Evolutionary conservation across 805 yeast species (phyloP).

Genomic region (Lachancea meyersii): DNA sequence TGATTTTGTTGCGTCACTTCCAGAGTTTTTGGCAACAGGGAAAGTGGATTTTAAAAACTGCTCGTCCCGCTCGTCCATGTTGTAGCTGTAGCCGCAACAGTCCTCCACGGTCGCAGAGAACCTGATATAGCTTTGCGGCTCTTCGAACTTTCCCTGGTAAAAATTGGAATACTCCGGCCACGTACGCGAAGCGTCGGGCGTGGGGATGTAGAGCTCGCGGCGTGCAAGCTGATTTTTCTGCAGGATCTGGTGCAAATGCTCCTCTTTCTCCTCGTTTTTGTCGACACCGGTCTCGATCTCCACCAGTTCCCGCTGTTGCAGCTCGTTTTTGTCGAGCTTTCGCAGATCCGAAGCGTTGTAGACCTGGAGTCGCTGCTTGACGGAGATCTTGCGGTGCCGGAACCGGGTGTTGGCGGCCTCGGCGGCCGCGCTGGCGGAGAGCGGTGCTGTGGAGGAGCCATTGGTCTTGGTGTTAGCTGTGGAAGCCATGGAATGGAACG

Average conservation of each 20-base stretch:
- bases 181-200: conserved; percentile 84
- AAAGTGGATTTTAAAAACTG: conserved; percentile 44
- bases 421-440: neutral
- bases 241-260: conserved; percentile 87
- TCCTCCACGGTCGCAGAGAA: conserved; percentile 96
- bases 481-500: no score
- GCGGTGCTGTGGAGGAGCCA: neutral
- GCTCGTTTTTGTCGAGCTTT: conserved; percentile 52
- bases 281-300: conserved; percentile 97
- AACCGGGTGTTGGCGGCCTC: conserved; percentile 49
- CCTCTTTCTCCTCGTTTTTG: conserved; percentile 94
- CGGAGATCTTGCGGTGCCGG: conserved; percentile 91
- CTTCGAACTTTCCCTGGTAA: conserved; percentile 59
- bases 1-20: neutral
- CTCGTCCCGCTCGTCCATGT: conserved; percentile 86
- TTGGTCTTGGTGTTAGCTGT: neutral
- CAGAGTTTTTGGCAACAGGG: neutral
- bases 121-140: conserved; percentile 76
- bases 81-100: conserved; percentile 76
- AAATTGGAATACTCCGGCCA: conserved; percentile 75
- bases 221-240: conserved; percentile 54
- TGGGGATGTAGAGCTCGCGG: conserved; percentile 64
- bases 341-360: conserved; percentile 76
- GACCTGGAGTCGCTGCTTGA: conserved; percentile 78
- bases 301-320: conserved; percentile 72